Base-by-base conservation (phyloP, 805 yeast species). In the Cyberlindnera amylophila region DNA sequence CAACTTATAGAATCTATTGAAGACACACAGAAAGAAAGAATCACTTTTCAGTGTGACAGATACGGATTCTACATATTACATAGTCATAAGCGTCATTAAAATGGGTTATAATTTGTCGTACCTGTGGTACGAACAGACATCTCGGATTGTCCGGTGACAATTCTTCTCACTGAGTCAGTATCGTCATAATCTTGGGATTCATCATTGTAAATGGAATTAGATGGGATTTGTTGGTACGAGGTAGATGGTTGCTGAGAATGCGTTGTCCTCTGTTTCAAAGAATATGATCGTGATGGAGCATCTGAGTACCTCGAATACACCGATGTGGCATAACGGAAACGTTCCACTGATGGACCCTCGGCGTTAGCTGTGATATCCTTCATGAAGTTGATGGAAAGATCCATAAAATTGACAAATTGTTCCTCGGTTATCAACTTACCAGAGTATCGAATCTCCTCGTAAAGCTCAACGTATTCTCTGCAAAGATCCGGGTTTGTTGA, bases 401-500 rank as follows among this genome's bases (percentile, higher is more conserved):
- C 69, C 69, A 88, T 75, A 54, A 86, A 79, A 32, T 67, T 71
- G 23, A 76, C 61, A 54, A 89, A 78, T 32, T 82, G 82, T 4
- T 64, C 67, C 49, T 81, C 79, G 1, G 73, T 62, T 14, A 87
- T 76, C 14, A 77, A 69, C 15, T 67, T 60, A 2, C 86, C 84
- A 6, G 91, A 75, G 60, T 79, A 89, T 45, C 87, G 67, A 29
- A 82, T 69, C 38, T 67, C 65, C 51, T 89, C 96, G 63, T 87
- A 89, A 12, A 76, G 59, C 4, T 65, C 66, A 4, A 79, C 64
- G 46, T 74, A 75, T 28, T 65, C 58, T 26, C 52, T 48, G 29
- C 52, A 51, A 14, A 51, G 28, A 3, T 21, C 27, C 2, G 41
- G n/a, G 23, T 47, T 15, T 49, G 61, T 36, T 46, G 61, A 39